Base-by-base conservation (phyloP, 805 yeast genomes). In the Lipomyces yamadae region DNA sequence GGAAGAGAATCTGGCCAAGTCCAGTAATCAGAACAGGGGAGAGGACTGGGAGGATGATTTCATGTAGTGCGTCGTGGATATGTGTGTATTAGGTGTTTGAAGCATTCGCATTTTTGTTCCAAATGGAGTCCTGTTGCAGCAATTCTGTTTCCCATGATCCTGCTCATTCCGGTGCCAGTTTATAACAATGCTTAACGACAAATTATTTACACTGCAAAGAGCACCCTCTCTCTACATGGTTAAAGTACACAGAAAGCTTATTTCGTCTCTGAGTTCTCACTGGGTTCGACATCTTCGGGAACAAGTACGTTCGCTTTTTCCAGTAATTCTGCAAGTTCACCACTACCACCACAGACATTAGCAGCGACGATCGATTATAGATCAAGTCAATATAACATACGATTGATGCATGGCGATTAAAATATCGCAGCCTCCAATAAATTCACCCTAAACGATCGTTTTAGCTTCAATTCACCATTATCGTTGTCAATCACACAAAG, bases 361-460 rank as follows among this genome's bases (percentile, higher is more conserved):
- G 48, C 29, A 15, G 48, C 24, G 48, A 15, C 24, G n/a, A 24
- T 24, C 24, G 15, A 42, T 15, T 15, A 42, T 15, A 6, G 24
- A 7, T 42, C 4, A 11, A 18, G 11, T 11, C n/a, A 32, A 30
- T 29, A 30, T 56, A n/a, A 67, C 69, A 6, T 55, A 67, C 72
- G 81, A 77, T 73, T 89, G 90, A 52, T 96, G 91, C 98, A 95
- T 93, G 64, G 90, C 86, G 76, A 89, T 91, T 62, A 95, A 83
- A 70, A 95, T 93, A 79, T 95, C 99, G 80, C 98, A 95, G 3
- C 99, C 99, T 56, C 99, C 99, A 62, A 95, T 85, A 76, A 95
- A 95, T 77, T 95, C 99, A 72, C 88, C 88, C 70, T 66, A 33
- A 18, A 42, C n/a, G 29, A 34, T n/a, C 11, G 10, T 11, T 30